Evolutionary conservation across 257 asterid genomes (phyloP).

Genomic region (Petunia axillaris): DNA sequence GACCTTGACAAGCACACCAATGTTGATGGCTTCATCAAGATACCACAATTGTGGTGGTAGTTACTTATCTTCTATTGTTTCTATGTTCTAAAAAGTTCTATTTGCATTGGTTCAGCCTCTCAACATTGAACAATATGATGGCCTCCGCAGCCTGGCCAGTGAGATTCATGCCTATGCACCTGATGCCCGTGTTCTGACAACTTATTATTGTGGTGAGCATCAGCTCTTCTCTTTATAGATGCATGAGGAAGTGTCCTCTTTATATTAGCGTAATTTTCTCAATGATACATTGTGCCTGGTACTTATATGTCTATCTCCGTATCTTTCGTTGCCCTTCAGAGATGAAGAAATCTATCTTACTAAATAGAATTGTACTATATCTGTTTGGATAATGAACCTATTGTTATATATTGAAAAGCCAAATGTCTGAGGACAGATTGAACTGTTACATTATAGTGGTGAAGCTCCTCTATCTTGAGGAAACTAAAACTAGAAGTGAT

Average conservation of each 20-base stretch:
- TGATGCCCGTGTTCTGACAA: slow-evolving; percentile 96
- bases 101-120: slow-evolving; percentile 68
- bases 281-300: slow-evolving; percentile 24
- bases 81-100: slow-evolving; percentile 27
- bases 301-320: background rate
- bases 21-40: too few relatives aligned
- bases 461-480: slow-evolving; percentile 6
- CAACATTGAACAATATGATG: slow-evolving; percentile 79
- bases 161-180: slow-evolving; percentile 98
- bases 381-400: slow-evolving; percentile 19
- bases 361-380: background rate
- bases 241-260: slow-evolving; percentile 8
- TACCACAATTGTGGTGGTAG: background rate
- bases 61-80: background rate
- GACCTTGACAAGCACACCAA: too few relatives aligned
- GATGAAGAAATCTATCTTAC: background rate
- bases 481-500: background rate
- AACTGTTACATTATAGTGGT: background rate
- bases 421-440: background rate
- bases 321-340: background rate
- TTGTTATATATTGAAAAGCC: background rate
- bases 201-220: slow-evolving; percentile 84
- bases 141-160: slow-evolving; percentile 82
- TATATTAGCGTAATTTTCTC: slow-evolving; percentile 24
- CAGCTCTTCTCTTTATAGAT: slow-evolving; percentile 20